These are phyloP conservation scores for Leptographium galeiforme DNA, from an alignment of 2,329 filamentous ascomycete genomes.

Conservation along the genomic window DNA sequence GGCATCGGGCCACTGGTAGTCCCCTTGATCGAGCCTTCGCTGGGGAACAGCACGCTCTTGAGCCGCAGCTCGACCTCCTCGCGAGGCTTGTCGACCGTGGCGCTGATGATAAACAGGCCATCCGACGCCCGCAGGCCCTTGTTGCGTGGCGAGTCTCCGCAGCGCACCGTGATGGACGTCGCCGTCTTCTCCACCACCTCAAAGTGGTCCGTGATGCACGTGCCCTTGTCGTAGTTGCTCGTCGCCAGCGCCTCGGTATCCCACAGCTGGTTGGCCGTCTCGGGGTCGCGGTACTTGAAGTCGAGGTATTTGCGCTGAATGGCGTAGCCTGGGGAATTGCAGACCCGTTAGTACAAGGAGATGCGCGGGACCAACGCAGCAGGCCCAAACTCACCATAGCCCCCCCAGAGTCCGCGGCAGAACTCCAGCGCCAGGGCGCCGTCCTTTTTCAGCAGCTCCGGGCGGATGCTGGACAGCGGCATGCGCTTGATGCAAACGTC, in stretches of 20 bases:
- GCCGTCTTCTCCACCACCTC: slow-evolving; percentile 54
- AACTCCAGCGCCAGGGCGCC: slow-evolving; percentile 47
- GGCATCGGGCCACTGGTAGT: slow-evolving; percentile 20
- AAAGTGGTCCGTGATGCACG: slow-evolving; percentile 56
- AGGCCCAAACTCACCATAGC: slow-evolving; percentile 36
- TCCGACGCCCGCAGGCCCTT: slow-evolving; percentile 43
- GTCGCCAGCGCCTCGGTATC: slow-evolving; percentile 35
- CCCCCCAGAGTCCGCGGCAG: slow-evolving; percentile 54
- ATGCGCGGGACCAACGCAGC: not conserved
- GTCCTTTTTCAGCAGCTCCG: slow-evolving; percentile 49
- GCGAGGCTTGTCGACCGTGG: slow-evolving; percentile 42
- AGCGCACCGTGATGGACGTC: slow-evolving; percentile 47
- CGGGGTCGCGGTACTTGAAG: slow-evolving; percentile 42
- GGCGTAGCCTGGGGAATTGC: slow-evolving; percentile 31
- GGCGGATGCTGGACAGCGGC: slow-evolving; percentile 48
- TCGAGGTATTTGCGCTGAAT: slow-evolving; percentile 45
- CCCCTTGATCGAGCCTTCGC: slow-evolving; percentile 21
- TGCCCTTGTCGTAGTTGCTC: slow-evolving; percentile 49
- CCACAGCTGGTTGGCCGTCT: slow-evolving; percentile 50
- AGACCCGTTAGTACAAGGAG: not conserved
- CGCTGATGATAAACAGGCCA: slow-evolving; percentile 53
- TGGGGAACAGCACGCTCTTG: slow-evolving; percentile 49
- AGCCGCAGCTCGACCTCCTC: slow-evolving; percentile 49
- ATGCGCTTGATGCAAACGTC: slow-evolving; percentile 52
- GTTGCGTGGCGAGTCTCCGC: slow-evolving; percentile 50